Evolutionary conservation across 257 asterid species (phyloP).

Genomic region (Nicotiana benthamiana): DNA sequence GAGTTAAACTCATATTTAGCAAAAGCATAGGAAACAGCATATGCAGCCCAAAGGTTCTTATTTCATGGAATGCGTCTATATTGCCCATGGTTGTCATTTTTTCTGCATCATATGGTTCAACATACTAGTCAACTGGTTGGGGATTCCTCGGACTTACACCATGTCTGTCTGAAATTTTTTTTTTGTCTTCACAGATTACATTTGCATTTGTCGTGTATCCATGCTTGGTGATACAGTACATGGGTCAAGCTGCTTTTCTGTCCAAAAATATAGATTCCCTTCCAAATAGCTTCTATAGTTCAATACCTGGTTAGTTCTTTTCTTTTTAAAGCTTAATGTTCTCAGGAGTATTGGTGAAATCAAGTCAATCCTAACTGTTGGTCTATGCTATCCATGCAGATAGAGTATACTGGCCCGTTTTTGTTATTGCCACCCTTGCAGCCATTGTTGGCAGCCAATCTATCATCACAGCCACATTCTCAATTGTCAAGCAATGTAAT

Average conservation of each 20-base stretch:
- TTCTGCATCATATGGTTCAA: neutral
- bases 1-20: neutral
- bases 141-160: neutral
- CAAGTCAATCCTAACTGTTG: constrained; percentile 2
- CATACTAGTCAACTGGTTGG: neutral
- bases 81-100: neutral
- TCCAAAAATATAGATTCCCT: constrained; percentile 52
- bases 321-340: neutral
- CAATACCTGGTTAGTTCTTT: constrained; percentile 67
- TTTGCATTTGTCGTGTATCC: constrained; percentile 72
- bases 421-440: constrained; percentile 51
- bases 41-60: neutral
- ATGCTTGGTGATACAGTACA: constrained; percentile 80
- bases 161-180: constrained; percentile 5
- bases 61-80: neutral
- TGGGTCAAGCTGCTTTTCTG: constrained; percentile 97
- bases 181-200: constrained; percentile 51
- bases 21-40: neutral
- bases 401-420: constrained; percentile 46
- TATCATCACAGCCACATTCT: constrained; percentile 59
- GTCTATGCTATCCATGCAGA: constrained; percentile 21
- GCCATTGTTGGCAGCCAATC: constrained; percentile 58
- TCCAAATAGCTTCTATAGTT: constrained; percentile 60
- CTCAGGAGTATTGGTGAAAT: neutral
- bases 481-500: constrained; percentile 54